A percentile compares a stretch with the other conserved stretches of the same genome.
phyloP scores from a whole-genome alignment of 352 stramenopile genomes.

The Globisporangium perplexum region DNA sequence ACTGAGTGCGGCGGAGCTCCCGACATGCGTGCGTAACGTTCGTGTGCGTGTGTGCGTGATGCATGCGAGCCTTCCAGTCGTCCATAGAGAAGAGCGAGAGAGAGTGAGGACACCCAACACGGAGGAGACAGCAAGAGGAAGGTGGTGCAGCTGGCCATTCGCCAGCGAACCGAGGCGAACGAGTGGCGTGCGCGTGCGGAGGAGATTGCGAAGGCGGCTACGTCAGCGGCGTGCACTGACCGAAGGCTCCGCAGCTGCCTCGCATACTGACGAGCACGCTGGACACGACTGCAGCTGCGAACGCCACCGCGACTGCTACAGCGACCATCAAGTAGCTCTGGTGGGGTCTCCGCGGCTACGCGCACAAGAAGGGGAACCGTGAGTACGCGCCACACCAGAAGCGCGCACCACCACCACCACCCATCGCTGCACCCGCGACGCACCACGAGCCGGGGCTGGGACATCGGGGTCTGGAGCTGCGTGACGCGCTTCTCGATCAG shows the following conservation, averaged over 20 bases:
- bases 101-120: background rate
- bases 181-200: background rate
- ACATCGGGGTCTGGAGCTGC: conserved; percentile 44
- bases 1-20: conserved; percentile 10
- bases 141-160: background rate
- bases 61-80: background rate
- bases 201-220: background rate
- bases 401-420: no score
- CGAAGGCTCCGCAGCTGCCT: conserved; percentile 8
- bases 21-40: background rate
- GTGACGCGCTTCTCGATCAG: conserved; percentile 53
- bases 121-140: background rate
- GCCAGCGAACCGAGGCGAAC: background rate
- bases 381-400: no score
- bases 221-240: conserved; percentile 11
- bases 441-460: conserved; percentile 22
- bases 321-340: conserved; percentile 19
- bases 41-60: background rate
- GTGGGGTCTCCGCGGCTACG: conserved; percentile 24
- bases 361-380: background rate
- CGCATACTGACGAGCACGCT: background rate
- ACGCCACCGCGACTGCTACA: background rate
- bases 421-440: background rate
- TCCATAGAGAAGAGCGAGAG: background rate
- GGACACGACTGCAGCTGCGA: conserved; percentile 1